Evolutionary conservation across 1,284 basidiomycete species (phyloP), one percentile per base, ranked within the genome.

Genomic region (Moesziomyces sp.): DNA sequence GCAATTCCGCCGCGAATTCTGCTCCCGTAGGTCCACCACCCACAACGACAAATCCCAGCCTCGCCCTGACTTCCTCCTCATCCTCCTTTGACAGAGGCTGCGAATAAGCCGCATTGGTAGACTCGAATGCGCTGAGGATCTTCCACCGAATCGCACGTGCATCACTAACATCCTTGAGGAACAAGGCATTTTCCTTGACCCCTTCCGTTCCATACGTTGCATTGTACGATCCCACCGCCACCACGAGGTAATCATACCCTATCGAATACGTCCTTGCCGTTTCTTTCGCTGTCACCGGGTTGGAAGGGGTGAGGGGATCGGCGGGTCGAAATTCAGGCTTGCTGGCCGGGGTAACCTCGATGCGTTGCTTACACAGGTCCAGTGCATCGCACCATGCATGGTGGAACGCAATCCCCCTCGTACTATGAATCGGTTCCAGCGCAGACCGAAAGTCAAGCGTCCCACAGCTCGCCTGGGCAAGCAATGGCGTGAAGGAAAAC

Each of bases 221-320:
- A 1, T 89, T 90, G 84, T 94, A 94, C 53, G 91, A 90, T 0
- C 93, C 93, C 1, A 93, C 92, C 2, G 91, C 89, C 55, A 95
- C 89, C 47, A 95, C 89, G 7, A 96, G 87, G 83, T 91, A 92
- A 85, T 95, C 93, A 79, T 70, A 80, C 3, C 47, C 30, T 3
- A 80, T 28, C 19, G 51, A 35, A 19, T 75, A 80, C 40, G 21
- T 51, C 3, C 21, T 33, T 30, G 30, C 26, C 50, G 7, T 10
- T 19, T 54, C 19, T 30, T 9, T 13, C 5, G 26, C 18, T n/a
- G 24, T 13, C 6, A 19, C 38, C 19, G 24, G 38, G 56, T 16
- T 24, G 46, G 35, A 18, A 52, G 49, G 21, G 14, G 52, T 18
- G 88, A 19, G 87, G 86, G 82, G 89, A 89, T 58, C 88, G 85